Conservation (phyloP, 352 stramenopile species). For the Pythium volutum region DNA sequence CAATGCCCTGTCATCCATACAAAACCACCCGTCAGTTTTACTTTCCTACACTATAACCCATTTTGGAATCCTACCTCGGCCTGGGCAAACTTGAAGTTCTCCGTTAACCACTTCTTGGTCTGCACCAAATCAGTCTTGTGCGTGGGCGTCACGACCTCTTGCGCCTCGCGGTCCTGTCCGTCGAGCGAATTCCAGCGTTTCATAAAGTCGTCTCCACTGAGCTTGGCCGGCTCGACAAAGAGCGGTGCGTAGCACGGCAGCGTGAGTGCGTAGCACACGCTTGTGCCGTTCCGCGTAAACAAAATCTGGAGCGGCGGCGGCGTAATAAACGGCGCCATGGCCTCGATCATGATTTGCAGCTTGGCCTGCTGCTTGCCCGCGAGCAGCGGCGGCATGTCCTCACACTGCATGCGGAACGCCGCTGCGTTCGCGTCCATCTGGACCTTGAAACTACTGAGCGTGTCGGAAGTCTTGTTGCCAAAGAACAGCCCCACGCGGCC, state of each 20-base stretch:
- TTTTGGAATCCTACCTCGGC: conserved; percentile 43
- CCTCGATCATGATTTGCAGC: conserved; percentile 91
- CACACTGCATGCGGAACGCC: conserved; percentile 58
- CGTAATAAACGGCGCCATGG: conserved; percentile 90
- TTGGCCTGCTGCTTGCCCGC: conserved; percentile 90
- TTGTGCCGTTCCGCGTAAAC: conserved; percentile 69
- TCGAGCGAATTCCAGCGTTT: conserved; percentile 91
- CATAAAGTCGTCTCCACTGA: conserved; percentile 90
- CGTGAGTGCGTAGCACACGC: conserved; percentile 65
- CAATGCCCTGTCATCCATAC: conserved; percentile 31
- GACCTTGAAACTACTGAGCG: conserved; percentile 83
- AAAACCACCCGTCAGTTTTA: background rate
- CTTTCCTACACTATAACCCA: too few species aligned
- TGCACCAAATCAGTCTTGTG: conserved; percentile 83
- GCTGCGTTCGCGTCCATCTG: conserved; percentile 42
- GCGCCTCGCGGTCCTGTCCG: conserved; percentile 89
- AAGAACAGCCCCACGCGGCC: conserved; percentile 95
- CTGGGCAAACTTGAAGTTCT: conserved; percentile 89
- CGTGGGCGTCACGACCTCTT: conserved; percentile 86
- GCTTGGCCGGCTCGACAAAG: conserved; percentile 92
- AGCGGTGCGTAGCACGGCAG: conserved; percentile 88
- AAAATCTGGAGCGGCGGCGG: conserved; percentile 85
- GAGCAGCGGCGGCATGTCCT: conserved; percentile 73
- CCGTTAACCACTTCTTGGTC: conserved; percentile 79
- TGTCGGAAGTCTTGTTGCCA: conserved; percentile 87